Evolutionary conservation across 768 basidiomycete genomes (phyloP).

Genomic region (Pisolithus sp.): DNA sequence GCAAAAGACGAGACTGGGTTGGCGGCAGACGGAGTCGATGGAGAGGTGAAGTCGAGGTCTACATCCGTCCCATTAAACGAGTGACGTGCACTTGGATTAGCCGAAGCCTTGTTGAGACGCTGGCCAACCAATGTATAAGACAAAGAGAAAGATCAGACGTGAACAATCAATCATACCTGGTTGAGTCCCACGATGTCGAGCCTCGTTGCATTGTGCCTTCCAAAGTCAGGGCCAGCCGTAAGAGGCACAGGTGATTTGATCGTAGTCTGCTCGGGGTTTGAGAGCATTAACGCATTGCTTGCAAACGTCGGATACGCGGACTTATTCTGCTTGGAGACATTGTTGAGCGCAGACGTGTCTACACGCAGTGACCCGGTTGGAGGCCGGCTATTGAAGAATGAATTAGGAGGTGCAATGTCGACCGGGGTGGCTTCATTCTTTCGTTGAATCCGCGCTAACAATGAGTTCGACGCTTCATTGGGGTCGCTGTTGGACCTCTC

Average conservation of each 20-base stretch:
- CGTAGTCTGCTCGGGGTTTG: slow-evolving; percentile 48
- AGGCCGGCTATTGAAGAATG: slow-evolving; percentile 55
- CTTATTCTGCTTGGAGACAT: slow-evolving; percentile 68
- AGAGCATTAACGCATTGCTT: slow-evolving; percentile 44
- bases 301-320: slow-evolving; percentile 70
- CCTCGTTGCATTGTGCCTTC: slow-evolving; percentile 65
- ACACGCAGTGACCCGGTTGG: slow-evolving; percentile 68
- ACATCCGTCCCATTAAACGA: slow-evolving; percentile 72
- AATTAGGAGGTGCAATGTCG: slow-evolving; percentile 38
- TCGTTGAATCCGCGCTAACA: slow-evolving; percentile 74
- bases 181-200: slow-evolving; percentile 69
- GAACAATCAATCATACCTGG: slow-evolving; percentile 41
- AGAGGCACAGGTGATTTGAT: slow-evolving; percentile 73
- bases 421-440: slow-evolving; percentile 53
- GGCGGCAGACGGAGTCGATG: slow-evolving; percentile 46
- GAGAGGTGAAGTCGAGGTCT: slow-evolving; percentile 51
- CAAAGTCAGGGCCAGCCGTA: slow-evolving; percentile 81
- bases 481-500: slow-evolving; percentile 79
- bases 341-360: slow-evolving; percentile 62
- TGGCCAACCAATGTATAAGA: slow-evolving; percentile 23
- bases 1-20: slow-evolving; percentile 37
- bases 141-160: slow-evolving; percentile 3
- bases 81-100: slow-evolving; percentile 54
- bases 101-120: slow-evolving; percentile 42
- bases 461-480: slow-evolving; percentile 62